phyloP scores from a whole-genome alignment of 805 yeast genomes.

The Saccharomycopsis selenospora region DNA sequence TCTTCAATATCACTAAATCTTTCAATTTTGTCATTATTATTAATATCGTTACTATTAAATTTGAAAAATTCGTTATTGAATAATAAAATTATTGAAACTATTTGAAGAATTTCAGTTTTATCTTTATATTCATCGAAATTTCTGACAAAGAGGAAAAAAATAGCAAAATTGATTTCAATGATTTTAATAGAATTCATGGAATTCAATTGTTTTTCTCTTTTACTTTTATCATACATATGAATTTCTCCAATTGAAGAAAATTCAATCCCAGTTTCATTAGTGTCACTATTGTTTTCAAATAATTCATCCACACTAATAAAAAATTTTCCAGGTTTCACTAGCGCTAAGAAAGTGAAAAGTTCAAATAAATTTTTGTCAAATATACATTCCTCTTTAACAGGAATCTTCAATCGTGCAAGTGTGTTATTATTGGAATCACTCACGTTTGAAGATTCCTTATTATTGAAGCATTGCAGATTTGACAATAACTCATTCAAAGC shows the following conservation, averaged over 20 bases:
- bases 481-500: background rate
- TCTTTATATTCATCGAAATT: background rate
- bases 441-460: background rate
- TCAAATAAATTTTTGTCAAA: background rate
- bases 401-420: background rate
- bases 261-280: background rate
- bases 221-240: background rate
- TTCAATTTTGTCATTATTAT: background rate
- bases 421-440: background rate
- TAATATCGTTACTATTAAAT: background rate
- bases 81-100: background rate
- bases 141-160: background rate
- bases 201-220: background rate
- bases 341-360: background rate
- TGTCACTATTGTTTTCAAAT: background rate
- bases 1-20: background rate
- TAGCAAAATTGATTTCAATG: background rate
- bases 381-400: background rate
- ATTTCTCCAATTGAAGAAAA: background rate
- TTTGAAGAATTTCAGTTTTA: background rate
- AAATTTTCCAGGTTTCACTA: background rate
- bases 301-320: background rate
- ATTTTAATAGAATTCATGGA: background rate
- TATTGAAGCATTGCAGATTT: background rate
- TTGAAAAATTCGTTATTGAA: constrained; percentile 1